Percentiles rank a stretch among this genome's conserved stretches.
These are phyloP conservation scores for Spizellomyces punctatus DNA, from an alignment of 192 early-diverging fungal genomes.

Conservation along the genomic window DNA sequence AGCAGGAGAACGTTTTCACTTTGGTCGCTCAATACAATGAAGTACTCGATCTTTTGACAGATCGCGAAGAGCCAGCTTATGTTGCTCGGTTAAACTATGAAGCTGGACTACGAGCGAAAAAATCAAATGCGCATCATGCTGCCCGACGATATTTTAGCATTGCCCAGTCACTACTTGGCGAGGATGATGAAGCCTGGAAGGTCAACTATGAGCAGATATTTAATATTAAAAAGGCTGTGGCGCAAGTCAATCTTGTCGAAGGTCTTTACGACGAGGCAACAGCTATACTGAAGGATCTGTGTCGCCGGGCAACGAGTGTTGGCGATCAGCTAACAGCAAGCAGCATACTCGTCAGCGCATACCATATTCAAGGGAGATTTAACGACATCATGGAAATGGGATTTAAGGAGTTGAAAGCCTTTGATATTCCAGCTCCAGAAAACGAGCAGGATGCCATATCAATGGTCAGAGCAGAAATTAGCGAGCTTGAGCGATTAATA, in stretches of 20 bases:
- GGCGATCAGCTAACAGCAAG: constrained; percentile 20
- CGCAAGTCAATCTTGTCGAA: constrained; percentile 35
- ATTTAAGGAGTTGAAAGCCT: constrained; percentile 24
- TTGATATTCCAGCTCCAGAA: constrained; percentile 29
- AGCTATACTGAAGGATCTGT: constrained; percentile 22
- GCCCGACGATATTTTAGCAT: constrained; percentile 24
- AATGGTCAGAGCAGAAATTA: constrained; percentile 18
- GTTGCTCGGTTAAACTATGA: constrained; percentile 37
- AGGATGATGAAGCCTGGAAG: constrained; percentile 13
- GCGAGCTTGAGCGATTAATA: constrained; percentile 16
- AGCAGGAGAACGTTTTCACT: constrained; percentile 21
- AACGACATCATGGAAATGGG: constrained; percentile 32
- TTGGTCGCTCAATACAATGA: constrained; percentile 46
- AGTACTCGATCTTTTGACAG: constrained; percentile 16
- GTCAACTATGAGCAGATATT: constrained; percentile 25
- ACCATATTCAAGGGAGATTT: constrained; percentile 33
- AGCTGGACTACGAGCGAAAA: constrained; percentile 31
- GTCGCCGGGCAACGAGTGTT: constrained; percentile 1
- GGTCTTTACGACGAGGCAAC: constrained; percentile 34
- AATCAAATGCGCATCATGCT: constrained; percentile 14
- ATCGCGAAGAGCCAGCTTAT: constrained; percentile 24
- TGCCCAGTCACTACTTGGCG: constrained; percentile 22
- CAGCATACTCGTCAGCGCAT: constrained; percentile 20
- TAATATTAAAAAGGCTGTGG: constrained; percentile 29
- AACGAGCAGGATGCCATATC: constrained; percentile 10